A percentile compares a stretch with the other conserved stretches of the same genome.
Evolutionary conservation across 306 rosid species (phyloP).

Genomic region (Medicago arabica): DNA sequence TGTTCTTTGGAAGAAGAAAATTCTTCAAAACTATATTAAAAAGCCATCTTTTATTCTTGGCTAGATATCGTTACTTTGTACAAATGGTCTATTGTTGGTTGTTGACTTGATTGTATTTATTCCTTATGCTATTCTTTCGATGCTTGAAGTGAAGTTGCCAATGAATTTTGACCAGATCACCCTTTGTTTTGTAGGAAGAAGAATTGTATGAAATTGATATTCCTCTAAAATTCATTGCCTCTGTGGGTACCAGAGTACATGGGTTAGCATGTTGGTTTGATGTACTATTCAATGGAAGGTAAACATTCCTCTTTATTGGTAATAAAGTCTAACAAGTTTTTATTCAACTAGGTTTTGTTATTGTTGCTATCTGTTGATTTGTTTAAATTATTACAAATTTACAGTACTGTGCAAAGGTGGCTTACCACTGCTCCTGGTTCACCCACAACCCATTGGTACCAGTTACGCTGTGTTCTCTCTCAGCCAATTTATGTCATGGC

Average conservation of each 20-base stretch:
- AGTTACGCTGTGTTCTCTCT: slow-evolving; percentile 88
- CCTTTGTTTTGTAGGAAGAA: slow-evolving; percentile 70
- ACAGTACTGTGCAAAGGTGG: slow-evolving; percentile 95
- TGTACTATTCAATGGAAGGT: slow-evolving; percentile 94
- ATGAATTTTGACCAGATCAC: slow-evolving; percentile 19
- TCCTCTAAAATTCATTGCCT: slow-evolving; percentile 79
- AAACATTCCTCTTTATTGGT: slow-evolving; percentile 33
- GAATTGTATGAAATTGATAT: slow-evolving; percentile 84
- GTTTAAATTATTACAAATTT: slow-evolving; percentile 26
- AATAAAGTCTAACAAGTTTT: slow-evolving; percentile 10
- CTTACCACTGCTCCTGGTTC: slow-evolving; percentile 96
- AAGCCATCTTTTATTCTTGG: neutral
- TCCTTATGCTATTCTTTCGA: slow-evolving; percentile 10
- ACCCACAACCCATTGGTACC: slow-evolving; percentile 98
- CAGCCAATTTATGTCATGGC: slow-evolving; percentile 96
- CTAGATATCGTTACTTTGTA: slow-evolving; percentile 5
- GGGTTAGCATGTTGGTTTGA: slow-evolving; percentile 99
- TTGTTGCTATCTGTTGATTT: slow-evolving; percentile 17
- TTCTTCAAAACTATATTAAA: slow-evolving; percentile 5
- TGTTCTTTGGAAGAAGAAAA: slow-evolving; percentile 10
- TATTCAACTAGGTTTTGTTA: slow-evolving; percentile 10
- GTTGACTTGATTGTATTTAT: slow-evolving; percentile 1
- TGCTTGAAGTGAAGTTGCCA: slow-evolving; percentile 22
- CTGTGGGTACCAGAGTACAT: slow-evolving; percentile 92
- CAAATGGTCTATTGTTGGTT: slow-evolving; percentile 1